Conservation (phyloP, 2,329 filamentous ascomycete genomes). For the Lasiodiplodia hormozganensis region DNA sequence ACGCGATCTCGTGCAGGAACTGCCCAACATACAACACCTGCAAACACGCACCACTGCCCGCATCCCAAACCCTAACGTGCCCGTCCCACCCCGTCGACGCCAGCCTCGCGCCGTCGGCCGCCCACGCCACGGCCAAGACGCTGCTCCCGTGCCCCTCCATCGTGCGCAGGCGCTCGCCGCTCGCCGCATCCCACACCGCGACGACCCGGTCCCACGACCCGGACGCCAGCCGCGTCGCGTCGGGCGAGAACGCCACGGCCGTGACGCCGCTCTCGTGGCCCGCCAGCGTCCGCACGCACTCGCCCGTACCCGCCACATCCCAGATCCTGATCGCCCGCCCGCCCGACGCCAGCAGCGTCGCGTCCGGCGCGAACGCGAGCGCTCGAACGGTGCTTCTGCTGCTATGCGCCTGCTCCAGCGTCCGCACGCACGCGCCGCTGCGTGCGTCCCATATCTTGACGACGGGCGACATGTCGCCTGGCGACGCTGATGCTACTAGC, state of each 20-base stretch:
- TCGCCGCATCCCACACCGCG: slow-evolving; percentile 34
- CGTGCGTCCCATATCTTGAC: too few species aligned
- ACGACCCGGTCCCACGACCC: slow-evolving; percentile 33
- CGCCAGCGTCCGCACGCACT: slow-evolving; percentile 31
- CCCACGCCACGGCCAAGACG: too few species aligned
- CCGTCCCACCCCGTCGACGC: too few species aligned
- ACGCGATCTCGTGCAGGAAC: slow-evolving; percentile 32
- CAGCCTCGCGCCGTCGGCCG: too few species aligned
- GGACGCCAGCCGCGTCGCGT: slow-evolving; percentile 34
- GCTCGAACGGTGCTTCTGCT: rapidly evolving
- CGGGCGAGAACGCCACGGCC: slow-evolving; percentile 38
- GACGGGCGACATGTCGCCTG: too few species aligned
- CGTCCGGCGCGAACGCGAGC: too few species aligned
- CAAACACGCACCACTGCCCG: background rate
- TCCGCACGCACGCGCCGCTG: too few species aligned
- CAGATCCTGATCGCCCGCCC: too few species aligned
- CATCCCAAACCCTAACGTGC: background rate
- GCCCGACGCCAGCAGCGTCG: too few species aligned
- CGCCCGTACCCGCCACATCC: too few species aligned
- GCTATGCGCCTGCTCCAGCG: too few species aligned
- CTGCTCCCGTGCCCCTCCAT: background rate
- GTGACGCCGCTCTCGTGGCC: slow-evolving; percentile 32
- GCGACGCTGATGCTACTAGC: too few species aligned
- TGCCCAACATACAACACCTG: slow-evolving; percentile 16
- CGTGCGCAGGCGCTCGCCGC: slow-evolving; percentile 31